These are phyloP conservation scores for Nigrospora osmanthi DNA, from an alignment of 2,329 filamentous ascomycete genomes.

Conservation along the genomic window DNA sequence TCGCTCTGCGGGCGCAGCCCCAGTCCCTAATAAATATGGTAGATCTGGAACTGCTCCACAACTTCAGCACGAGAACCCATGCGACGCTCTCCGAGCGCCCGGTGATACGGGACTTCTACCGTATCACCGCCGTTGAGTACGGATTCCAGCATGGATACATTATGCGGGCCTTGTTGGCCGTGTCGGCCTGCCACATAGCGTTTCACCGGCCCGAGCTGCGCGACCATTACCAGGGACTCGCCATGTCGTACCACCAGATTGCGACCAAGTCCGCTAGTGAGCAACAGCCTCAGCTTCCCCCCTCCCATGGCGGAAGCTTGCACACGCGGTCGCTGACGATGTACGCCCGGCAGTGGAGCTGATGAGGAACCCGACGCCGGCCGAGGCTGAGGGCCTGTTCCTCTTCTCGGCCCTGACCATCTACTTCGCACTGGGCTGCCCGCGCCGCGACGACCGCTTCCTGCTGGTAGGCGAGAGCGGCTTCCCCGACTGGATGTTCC, in stretches of 20 bases:
- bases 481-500: conserved; percentile 17
- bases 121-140: conserved; percentile 24
- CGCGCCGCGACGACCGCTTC: conserved; percentile 5
- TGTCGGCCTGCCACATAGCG: conserved; percentile 28
- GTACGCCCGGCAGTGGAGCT: conserved; percentile 1
- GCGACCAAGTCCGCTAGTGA: conserved; percentile 5
- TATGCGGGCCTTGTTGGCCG: conserved; percentile 26
- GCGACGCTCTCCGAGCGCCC: conserved; percentile 23
- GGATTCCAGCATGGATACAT: conserved; percentile 26
- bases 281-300: not conserved
- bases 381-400: conserved; percentile 5
- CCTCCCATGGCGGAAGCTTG: too few relatives aligned
- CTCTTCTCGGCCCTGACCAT: conserved; percentile 9
- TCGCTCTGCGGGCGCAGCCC: not conserved
- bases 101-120: conserved; percentile 21
- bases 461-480: conserved; percentile 8
- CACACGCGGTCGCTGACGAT: not conserved
- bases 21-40: conserved; percentile 14
- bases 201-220: conserved; percentile 14
- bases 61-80: conserved; percentile 27
- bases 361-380: conserved; percentile 1
- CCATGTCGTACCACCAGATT: conserved; percentile 19
- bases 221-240: conserved; percentile 19
- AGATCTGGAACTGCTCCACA: conserved; percentile 29
- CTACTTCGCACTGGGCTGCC: conserved; percentile 8